These are phyloP conservation scores for Pseudogymnoascus pannorum DNA, from an alignment of 2,329 filamentous ascomycete genomes.

Conservation along the genomic window DNA sequence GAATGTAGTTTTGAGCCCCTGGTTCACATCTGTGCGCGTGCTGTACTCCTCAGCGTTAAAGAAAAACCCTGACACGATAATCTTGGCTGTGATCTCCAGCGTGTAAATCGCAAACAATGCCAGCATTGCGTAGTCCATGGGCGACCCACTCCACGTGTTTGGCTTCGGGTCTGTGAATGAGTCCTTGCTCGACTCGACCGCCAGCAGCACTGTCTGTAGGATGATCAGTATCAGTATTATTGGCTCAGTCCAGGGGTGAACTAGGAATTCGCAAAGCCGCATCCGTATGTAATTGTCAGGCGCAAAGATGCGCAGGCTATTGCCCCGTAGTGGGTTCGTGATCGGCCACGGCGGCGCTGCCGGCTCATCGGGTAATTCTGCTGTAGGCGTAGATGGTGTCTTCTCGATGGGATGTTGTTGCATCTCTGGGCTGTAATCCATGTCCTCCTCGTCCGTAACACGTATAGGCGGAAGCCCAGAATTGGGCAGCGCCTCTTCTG, in stretches of 20 bases:
- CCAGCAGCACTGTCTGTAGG: slow-evolving; percentile 78
- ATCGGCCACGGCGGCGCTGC: slow-evolving; percentile 26
- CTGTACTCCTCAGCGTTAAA: slow-evolving; percentile 89
- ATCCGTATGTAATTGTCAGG: slow-evolving; percentile 68
- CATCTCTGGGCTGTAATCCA: background rate
- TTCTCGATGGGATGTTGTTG: slow-evolving; percentile 11
- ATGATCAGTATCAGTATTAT: slow-evolving; percentile 81
- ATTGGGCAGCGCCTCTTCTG: slow-evolving; percentile 12
- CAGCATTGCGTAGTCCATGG: slow-evolving; percentile 51
- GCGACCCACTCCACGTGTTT: slow-evolving; percentile 53
- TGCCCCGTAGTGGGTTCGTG: slow-evolving; percentile 79
- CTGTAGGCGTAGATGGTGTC: slow-evolving; percentile 10
- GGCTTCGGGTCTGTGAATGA: slow-evolving; percentile 58
- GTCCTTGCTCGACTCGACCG: slow-evolving; percentile 69
- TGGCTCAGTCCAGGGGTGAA: slow-evolving; percentile 81
- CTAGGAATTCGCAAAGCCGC: slow-evolving; percentile 72
- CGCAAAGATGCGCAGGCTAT: slow-evolving; percentile 76
- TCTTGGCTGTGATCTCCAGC: slow-evolving; percentile 70
- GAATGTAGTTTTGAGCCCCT: slow-evolving; percentile 67
- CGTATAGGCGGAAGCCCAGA: background rate
- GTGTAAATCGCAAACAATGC: slow-evolving; percentile 85
- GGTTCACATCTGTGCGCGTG: slow-evolving; percentile 66
- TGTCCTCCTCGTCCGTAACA: slow-evolving; percentile 1
- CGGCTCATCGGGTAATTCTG: slow-evolving; percentile 9
- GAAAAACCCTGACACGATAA: slow-evolving; percentile 89